phyloP scores from a whole-genome alignment of 495 filamentous ascomycete genomes.

The Haplographium delicatum region DNA sequence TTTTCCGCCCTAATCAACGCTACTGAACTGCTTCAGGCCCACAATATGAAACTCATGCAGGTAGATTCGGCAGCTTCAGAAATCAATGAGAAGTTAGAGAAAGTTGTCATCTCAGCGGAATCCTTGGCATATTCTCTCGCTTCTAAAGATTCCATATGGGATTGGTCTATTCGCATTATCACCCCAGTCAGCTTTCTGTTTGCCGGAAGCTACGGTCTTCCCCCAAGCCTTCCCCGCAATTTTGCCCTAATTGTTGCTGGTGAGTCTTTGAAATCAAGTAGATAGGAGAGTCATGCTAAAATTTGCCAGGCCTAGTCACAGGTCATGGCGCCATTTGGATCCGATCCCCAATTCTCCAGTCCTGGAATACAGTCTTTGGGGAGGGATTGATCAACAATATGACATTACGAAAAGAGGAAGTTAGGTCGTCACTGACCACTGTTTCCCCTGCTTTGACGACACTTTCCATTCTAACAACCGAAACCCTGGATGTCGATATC shows the following conservation, averaged over 20 bases:
- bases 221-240: conserved; percentile 17
- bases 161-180: conserved; percentile 9
- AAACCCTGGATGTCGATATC: not conserved
- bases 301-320: not conserved
- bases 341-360: too few relatives aligned
- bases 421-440: not conserved
- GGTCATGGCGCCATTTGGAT: too few relatives aligned
- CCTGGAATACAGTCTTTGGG: too few relatives aligned
- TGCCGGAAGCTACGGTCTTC: conserved; percentile 16
- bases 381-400: too few relatives aligned
- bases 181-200: conserved; percentile 3
- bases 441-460: not conserved
- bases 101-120: conserved; percentile 4
- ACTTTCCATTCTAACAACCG: not conserved
- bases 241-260: conserved; percentile 13
- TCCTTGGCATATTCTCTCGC: not conserved
- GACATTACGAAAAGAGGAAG: too few relatives aligned
- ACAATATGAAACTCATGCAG: conserved; percentile 15
- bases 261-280: not conserved
- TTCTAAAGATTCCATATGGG: not conserved
- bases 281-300: not conserved
- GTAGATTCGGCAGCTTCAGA: conserved; percentile 8
- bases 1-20: conserved; percentile 10
- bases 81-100: conserved; percentile 15
- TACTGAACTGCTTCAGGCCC: conserved; percentile 15